These are phyloP conservation scores for Vaucheria bursata DNA, from an alignment of 352 stramenopile genomes.

Conservation along the genomic window DNA sequence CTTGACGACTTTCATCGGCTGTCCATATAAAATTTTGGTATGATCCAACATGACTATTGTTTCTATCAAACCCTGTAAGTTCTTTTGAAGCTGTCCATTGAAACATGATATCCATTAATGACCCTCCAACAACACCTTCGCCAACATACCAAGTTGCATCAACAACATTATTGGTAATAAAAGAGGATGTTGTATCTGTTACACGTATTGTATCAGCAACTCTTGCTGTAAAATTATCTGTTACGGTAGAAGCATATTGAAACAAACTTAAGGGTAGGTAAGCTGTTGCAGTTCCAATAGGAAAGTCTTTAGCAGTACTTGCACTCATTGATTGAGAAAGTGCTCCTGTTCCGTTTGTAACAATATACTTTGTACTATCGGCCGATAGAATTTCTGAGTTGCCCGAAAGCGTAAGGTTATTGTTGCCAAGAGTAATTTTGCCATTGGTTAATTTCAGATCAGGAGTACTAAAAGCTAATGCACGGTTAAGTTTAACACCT, in stretches of 20 bases:
- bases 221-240: slow-evolving; percentile 8
- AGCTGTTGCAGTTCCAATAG: slow-evolving; percentile 6
- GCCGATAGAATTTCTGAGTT: slow-evolving; percentile 7
- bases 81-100: slow-evolving; percentile 7
- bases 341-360: slow-evolving; percentile 6
- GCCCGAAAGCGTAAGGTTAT: slow-evolving; percentile 5
- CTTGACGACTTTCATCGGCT: slow-evolving; percentile 5
- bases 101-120: slow-evolving; percentile 9
- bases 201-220: slow-evolving; percentile 7
- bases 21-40: slow-evolving; percentile 9
- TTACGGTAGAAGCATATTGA: slow-evolving; percentile 8
- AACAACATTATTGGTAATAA: slow-evolving; percentile 9
- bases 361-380: slow-evolving; percentile 8
- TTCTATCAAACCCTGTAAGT: slow-evolving; percentile 8
- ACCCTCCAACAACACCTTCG: slow-evolving; percentile 4
- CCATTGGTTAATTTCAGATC: slow-evolving; percentile 8
- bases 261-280: slow-evolving; percentile 8
- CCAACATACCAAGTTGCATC: slow-evolving; percentile 6
- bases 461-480: slow-evolving; percentile 8
- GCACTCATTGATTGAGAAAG: slow-evolving; percentile 7
- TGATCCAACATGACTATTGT: slow-evolving; percentile 8
- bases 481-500: slow-evolving; percentile 7
- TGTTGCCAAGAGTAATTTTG: slow-evolving; percentile 8
- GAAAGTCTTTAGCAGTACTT: slow-evolving; percentile 8
- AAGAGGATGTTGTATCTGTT: slow-evolving; percentile 8